Percentiles rank a stretch among this genome's conserved stretches.
phyloP scores from a whole-genome alignment of 495 filamentous ascomycete species.

The Penicillium turbatum region DNA sequence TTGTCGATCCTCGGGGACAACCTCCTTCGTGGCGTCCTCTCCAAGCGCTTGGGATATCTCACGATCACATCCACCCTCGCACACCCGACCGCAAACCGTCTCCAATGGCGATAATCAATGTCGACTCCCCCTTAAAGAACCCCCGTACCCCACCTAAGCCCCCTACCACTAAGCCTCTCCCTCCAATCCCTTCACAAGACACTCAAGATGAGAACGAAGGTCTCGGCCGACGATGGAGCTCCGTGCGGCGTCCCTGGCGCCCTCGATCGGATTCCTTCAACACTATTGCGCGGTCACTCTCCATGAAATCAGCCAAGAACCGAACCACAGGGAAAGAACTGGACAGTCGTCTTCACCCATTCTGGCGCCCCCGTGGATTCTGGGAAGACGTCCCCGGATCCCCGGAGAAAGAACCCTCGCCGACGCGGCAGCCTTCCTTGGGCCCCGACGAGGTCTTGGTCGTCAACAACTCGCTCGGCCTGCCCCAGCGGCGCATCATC shows the following conservation, averaged over 20 bases:
- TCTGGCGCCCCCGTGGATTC: slow-evolving; percentile 74
- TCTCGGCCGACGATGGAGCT: slow-evolving; percentile 46
- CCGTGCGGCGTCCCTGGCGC: slow-evolving; percentile 56
- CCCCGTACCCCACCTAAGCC: slow-evolving; percentile 68
- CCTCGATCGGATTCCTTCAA: slow-evolving; percentile 53
- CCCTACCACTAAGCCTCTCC: slow-evolving; percentile 68
- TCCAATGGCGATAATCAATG: slow-evolving; percentile 44
- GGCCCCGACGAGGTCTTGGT: slow-evolving; percentile 27
- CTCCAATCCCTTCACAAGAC: slow-evolving; percentile 64
- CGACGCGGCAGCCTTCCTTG: slow-evolving; percentile 7
- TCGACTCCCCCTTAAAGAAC: slow-evolving; percentile 70
- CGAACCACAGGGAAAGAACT: slow-evolving; percentile 41
- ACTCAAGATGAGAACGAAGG: slow-evolving; percentile 35
- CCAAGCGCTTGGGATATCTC: slow-evolving; percentile 18
- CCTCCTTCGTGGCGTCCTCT: slow-evolving; percentile 25
- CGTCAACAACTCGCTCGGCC: slow-evolving; percentile 50
- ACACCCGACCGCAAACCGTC: slow-evolving; percentile 35
- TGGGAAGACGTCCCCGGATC: slow-evolving; percentile 57
- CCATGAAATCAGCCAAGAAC: slow-evolving; percentile 43
- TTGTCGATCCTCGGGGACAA: slow-evolving; percentile 65
- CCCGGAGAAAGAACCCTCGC: slow-evolving; percentile 21
- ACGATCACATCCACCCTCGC: slow-evolving; percentile 12
- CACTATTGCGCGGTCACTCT: slow-evolving; percentile 38
- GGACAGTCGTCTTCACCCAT: slow-evolving; percentile 64
- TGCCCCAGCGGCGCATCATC: slow-evolving; percentile 51